Evolutionary conservation across 2,329 filamentous ascomycete species (phyloP), one percentile per base, ranked within the genome.

Genomic region (Helotiales sp.): DNA sequence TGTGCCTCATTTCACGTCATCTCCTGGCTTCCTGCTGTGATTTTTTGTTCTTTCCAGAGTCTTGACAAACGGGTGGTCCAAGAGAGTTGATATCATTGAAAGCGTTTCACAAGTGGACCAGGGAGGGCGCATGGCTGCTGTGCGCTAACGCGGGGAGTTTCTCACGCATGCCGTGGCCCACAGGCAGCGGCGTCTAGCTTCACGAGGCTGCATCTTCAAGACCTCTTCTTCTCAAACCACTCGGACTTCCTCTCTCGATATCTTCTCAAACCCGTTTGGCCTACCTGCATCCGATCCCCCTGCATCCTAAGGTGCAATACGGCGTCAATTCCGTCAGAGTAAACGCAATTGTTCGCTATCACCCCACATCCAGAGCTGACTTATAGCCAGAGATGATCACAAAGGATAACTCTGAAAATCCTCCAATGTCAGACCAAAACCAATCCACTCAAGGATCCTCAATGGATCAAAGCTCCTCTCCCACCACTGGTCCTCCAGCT

Each of bases 281-380:
- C 27, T 24, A 8, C 13, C 19, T 44, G 19, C 40, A 4, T 25
- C 10, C 40, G n/a, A 25, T 44, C 40, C 13, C 15, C 40, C 22
- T 44, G 40, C 40, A 27, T 24, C 10, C 27, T 44, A 12, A 9
- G 9, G 9, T 24, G 6, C n/a, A 25, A 13, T 10, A 12, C 6
- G 13, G 46, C 24, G 12, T 48, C 46, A 51, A 58, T 60, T 58
- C 54, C 56, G 49, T 53, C 60, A 61, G 47, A 64, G 58, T 64
- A 58, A 62, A 58, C 62, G 47, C 38, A 51, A 62, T 61, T 49
- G 54, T 52, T 59, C 38, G 22, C 52, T 38, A 44, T 54, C 57
- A 62, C 62, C 60, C 63, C 63, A 59, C 55, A 48, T 50, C 40
- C 47, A 60, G 50, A 49, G 17, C 27, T 34, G 44, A 38, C 56